Percentiles rank a stretch among this genome's conserved stretches.
Evolutionary conservation across 2,329 filamentous ascomycete genomes (phyloP).

Genomic region (Ophidiomyces ophidiicola): DNA sequence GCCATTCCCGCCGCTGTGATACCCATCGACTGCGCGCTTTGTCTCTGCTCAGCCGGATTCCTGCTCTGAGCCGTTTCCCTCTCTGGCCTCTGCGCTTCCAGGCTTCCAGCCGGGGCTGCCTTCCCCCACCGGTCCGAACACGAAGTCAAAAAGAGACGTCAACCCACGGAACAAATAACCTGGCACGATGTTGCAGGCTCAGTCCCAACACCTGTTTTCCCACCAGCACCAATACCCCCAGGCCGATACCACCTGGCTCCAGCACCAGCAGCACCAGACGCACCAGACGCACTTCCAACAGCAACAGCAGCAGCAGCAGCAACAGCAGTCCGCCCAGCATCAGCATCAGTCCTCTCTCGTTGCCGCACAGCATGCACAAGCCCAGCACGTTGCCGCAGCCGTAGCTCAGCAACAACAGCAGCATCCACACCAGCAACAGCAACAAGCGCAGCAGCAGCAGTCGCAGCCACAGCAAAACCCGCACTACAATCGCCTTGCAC

Average conservation of each 20-base stretch:
- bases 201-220: slow-evolving; percentile 50
- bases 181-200: slow-evolving; percentile 36
- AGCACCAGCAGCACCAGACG: slow-evolving; percentile 40
- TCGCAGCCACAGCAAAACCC: slow-evolving; percentile 33
- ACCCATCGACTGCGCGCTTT: neutral
- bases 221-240: slow-evolving; percentile 45
- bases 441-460: slow-evolving; percentile 24
- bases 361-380: slow-evolving; percentile 21
- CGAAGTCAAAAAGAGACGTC: no score
- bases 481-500: slow-evolving; percentile 61
- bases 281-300: slow-evolving; percentile 35
- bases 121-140: no score
- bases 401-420: slow-evolving; percentile 29
- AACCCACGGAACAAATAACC: slow-evolving; percentile 8
- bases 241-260: slow-evolving; percentile 35
- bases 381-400: slow-evolving; percentile 26
- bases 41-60: neutral
- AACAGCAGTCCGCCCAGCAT: slow-evolving; percentile 26
- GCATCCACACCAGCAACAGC: slow-evolving; percentile 31
- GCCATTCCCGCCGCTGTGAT: neutral
- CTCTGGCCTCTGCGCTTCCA: no score
- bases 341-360: slow-evolving; percentile 27
- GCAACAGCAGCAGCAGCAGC: slow-evolving; percentile 24
- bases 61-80: slow-evolving; percentile 1
- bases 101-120: neutral